Conservation (phyloP, 768 basidiomycete genomes). For the Grammothele lineata region DNA sequence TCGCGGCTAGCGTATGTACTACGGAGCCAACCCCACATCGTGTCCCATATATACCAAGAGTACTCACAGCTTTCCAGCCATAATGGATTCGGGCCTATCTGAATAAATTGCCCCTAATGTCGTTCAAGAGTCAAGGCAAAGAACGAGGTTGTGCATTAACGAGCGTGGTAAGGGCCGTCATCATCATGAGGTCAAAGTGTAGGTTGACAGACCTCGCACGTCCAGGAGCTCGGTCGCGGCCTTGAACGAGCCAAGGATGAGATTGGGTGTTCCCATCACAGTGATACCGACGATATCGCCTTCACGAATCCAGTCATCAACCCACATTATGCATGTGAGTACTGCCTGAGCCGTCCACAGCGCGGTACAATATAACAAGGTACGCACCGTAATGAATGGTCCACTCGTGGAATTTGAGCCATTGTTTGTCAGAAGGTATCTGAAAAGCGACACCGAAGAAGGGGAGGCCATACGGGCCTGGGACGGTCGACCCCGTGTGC, state of each 20-base stretch:
- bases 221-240: constrained; percentile 28
- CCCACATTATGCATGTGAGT: too few species aligned
- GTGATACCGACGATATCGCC: constrained; percentile 25
- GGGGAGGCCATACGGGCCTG: constrained; percentile 19
- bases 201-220: constrained; percentile 14
- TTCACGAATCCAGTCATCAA: constrained; percentile 12
- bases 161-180: too few species aligned
- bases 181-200: too few species aligned
- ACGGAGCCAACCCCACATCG: too few species aligned
- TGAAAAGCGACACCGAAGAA: constrained; percentile 23
- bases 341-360: too few species aligned
- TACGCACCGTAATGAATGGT: constrained; percentile 19
- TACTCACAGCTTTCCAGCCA: constrained; percentile 31
- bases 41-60: too few species aligned
- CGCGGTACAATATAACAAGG: neutral
- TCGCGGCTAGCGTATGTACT: too few species aligned
- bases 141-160: too few species aligned
- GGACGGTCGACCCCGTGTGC: neutral
- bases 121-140: neutral
- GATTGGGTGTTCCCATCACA: constrained; percentile 24
- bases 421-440: constrained; percentile 23
- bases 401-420: constrained; percentile 25
- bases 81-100: constrained; percentile 28
- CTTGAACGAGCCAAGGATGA: constrained; percentile 25
- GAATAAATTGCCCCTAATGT: constrained; percentile 31